Percentiles rank a stretch among this genome's conserved stretches.
These are phyloP conservation scores for Saturnispora silvae DNA, from an alignment of 805 yeast species.

Conservation along the genomic window DNA sequence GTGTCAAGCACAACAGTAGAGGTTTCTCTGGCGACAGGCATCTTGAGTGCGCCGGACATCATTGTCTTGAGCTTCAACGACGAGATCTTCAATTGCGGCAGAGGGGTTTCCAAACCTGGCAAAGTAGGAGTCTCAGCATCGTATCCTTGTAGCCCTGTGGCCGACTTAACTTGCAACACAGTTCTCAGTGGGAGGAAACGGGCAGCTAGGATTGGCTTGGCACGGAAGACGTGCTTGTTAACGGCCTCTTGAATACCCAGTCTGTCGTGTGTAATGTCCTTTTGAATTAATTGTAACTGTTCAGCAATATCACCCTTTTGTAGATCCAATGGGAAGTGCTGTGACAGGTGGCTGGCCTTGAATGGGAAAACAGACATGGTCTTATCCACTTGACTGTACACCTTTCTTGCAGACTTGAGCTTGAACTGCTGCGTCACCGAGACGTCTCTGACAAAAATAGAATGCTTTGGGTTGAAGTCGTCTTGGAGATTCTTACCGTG, in stretches of 20 bases:
- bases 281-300: conserved; percentile 35
- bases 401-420: conserved; percentile 59
- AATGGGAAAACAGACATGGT: conserved; percentile 82
- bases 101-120: conserved; percentile 67
- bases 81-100: conserved; percentile 64
- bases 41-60: conserved; percentile 40
- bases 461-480: conserved; percentile 48
- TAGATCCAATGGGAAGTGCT: conserved; percentile 46
- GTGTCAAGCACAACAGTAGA: conserved; percentile 57
- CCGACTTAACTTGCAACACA: conserved; percentile 51
- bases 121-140: conserved; percentile 55
- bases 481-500: conserved; percentile 48
- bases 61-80: conserved; percentile 57
- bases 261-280: conserved; percentile 51
- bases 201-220: conserved; percentile 63
- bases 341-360: conserved; percentile 65
- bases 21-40: conserved; percentile 67
- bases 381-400: conserved; percentile 62
- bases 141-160: conserved; percentile 56
- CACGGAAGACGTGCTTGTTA: conserved; percentile 68
- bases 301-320: conserved; percentile 20
- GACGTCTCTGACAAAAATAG: conserved; percentile 76
- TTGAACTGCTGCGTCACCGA: conserved; percentile 72
- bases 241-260: conserved; percentile 72
- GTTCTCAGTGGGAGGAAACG: conserved; percentile 63